phyloP scores from a whole-genome alignment of 108 stramenopile species.

The Hondaea fermentalgiana region DNA sequence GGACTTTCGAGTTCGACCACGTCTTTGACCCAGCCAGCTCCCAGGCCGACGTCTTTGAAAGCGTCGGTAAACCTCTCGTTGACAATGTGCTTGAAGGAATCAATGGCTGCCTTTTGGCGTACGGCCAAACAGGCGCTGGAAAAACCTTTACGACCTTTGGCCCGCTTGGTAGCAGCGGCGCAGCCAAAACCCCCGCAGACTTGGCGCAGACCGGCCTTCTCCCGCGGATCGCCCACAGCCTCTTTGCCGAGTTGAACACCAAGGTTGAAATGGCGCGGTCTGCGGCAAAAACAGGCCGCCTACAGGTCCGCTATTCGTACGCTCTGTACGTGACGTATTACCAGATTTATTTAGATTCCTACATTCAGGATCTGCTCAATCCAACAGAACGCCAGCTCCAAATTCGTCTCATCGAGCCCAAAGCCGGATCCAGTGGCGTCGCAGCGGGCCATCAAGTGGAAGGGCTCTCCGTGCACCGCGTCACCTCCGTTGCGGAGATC shows the following conservation, averaged over 20 bases:
- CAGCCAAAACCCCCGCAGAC: neutral
- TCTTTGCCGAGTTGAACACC: neutral
- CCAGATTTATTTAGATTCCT: slow-evolving; percentile 35
- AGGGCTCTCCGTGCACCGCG: slow-evolving; percentile 40
- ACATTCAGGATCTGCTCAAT: slow-evolving; percentile 51
- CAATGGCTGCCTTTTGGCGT: slow-evolving; percentile 59
- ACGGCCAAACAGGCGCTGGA: slow-evolving; percentile 49
- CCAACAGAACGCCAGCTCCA: neutral
- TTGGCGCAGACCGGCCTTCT: slow-evolving; percentile 55
- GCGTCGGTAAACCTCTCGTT: slow-evolving; percentile 40
- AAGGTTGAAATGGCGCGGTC: neutral
- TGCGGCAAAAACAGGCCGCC: neutral
- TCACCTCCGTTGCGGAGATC: slow-evolving; percentile 32
- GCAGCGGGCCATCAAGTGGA: slow-evolving; percentile 40
- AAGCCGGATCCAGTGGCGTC: slow-evolving; percentile 36
- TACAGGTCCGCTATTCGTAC: neutral
- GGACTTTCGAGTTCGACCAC: slow-evolving; percentile 49
- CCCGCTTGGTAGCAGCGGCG: slow-evolving; percentile 22
- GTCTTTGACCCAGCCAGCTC: slow-evolving; percentile 41
- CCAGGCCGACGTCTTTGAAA: slow-evolving; percentile 49
- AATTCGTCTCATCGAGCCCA: slow-evolving; percentile 38
- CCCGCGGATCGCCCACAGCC: slow-evolving; percentile 49
- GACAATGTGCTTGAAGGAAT: slow-evolving; percentile 53
- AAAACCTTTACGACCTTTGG: slow-evolving; percentile 54
- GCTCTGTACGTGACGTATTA: slow-evolving; percentile 10